phyloP scores from a whole-genome alignment of 2,329 filamentous ascomycete species.

The Sporothrix luriei region DNA sequence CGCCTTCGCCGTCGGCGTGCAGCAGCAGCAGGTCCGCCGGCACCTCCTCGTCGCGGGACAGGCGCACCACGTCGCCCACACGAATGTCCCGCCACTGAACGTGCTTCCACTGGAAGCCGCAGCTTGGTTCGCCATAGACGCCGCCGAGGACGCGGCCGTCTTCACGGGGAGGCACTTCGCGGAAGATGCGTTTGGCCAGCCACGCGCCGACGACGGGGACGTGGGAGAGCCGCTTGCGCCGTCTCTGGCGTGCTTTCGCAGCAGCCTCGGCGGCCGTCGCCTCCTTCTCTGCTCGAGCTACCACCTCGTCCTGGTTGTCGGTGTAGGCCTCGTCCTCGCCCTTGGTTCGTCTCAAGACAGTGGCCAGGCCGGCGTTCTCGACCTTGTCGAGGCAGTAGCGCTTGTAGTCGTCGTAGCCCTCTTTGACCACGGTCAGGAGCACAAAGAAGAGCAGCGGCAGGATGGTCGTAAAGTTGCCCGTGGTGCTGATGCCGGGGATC shows the following conservation, averaged over 20 bases:
- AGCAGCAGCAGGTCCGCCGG: constrained; percentile 83
- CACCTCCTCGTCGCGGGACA: constrained; percentile 71
- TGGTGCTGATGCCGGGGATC: constrained; percentile 75
- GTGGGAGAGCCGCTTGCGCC: not conserved
- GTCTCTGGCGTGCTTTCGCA: constrained; percentile 1
- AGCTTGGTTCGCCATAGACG: not conserved
- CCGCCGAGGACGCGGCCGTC: constrained; percentile 27
- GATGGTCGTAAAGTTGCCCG: constrained; percentile 73
- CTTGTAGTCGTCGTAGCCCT: constrained; percentile 83
- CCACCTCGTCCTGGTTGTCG: not conserved
- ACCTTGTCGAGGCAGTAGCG: constrained; percentile 78
- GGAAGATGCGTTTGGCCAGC: constrained; percentile 19
- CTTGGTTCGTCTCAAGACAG: constrained; percentile 46
- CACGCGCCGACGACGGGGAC: not conserved
- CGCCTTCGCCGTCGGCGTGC: constrained; percentile 74
- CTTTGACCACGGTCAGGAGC: constrained; percentile 77
- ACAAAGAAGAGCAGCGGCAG: constrained; percentile 75
- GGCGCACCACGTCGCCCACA: constrained; percentile 54
- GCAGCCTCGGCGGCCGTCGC: not conserved
- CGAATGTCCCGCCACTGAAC: constrained; percentile 51
- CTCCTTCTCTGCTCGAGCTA: not conserved
- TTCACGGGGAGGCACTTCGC: not conserved
- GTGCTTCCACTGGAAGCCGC: constrained; percentile 50
- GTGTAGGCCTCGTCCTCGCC: constrained; percentile 6
- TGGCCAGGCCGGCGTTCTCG: constrained; percentile 66